phyloP scores from a whole-genome alignment of 2,329 filamentous ascomycete species.

The Diaporthe amygdali region DNA sequence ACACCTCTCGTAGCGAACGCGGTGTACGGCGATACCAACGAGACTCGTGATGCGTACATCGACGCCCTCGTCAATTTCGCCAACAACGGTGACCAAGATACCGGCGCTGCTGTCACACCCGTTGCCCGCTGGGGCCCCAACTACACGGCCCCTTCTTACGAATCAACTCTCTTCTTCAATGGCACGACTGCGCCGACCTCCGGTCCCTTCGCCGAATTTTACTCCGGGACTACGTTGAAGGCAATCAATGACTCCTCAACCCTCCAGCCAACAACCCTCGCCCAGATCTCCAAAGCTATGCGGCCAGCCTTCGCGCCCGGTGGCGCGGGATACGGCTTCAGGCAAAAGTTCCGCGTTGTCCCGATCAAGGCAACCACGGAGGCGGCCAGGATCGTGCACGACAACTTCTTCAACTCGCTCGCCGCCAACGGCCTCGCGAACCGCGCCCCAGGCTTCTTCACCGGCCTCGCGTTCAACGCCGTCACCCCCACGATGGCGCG shows the following conservation, averaged over 20 bases:
- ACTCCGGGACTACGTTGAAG: neutral
- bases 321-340: neutral
- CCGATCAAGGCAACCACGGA: constrained; percentile 4
- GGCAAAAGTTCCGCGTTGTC: neutral
- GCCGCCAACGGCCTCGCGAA: neutral
- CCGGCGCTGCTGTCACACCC: constrained; percentile 8
- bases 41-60: constrained; percentile 11
- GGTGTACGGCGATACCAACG: neutral
- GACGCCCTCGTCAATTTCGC: constrained; percentile 17
- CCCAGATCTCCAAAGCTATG: neutral
- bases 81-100: constrained; percentile 15
- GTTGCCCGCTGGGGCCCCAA: neutral
- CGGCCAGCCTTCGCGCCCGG: neutral
- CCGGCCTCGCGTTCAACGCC: neutral
- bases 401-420: constrained; percentile 2
- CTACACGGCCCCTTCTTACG: neutral
- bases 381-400: constrained; percentile 4
- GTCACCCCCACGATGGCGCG: neutral
- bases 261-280: neutral
- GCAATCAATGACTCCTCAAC: neutral
- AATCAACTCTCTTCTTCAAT: constrained; percentile 13
- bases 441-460: neutral
- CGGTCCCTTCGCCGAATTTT: constrained; percentile 8
- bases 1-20: neutral
- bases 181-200: constrained; percentile 1